phyloP scores from a whole-genome alignment of 495 filamentous ascomycete genomes.

The Aspergillus taichungensis region DNA sequence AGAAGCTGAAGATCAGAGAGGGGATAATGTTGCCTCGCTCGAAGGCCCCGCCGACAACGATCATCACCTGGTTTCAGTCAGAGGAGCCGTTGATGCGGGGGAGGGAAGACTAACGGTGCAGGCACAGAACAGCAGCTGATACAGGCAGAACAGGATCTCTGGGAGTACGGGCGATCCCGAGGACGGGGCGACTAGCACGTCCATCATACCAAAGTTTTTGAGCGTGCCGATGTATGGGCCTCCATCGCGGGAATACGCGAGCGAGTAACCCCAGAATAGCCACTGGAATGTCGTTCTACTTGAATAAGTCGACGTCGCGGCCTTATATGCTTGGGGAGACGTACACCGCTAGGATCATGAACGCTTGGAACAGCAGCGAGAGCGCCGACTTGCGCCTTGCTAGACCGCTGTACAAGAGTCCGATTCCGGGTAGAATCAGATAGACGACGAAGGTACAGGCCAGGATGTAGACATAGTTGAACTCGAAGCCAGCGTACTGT shows the following conservation, averaged over 20 bases:
- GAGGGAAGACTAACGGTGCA: slow-evolving; percentile 34
- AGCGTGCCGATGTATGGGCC: slow-evolving; percentile 47
- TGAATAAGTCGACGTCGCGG: background rate
- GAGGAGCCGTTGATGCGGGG: background rate
- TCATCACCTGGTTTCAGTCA: slow-evolving; percentile 31
- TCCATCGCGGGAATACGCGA: slow-evolving; percentile 42
- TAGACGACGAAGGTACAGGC: slow-evolving; percentile 47
- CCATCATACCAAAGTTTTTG: slow-evolving; percentile 45
- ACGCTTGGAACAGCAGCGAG: slow-evolving; percentile 48
- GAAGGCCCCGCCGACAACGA: slow-evolving; percentile 45
- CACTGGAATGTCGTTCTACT: slow-evolving; percentile 42
- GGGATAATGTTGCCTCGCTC: slow-evolving; percentile 48
- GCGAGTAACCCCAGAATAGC: slow-evolving; percentile 52
- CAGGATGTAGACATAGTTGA: slow-evolving; percentile 44
- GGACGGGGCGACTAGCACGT: slow-evolving; percentile 42
- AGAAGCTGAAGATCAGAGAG: slow-evolving; percentile 48
- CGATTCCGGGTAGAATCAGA: slow-evolving; percentile 52
- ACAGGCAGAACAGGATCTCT: slow-evolving; percentile 49
- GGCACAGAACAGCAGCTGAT: slow-evolving; percentile 50
- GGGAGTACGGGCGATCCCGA: slow-evolving; percentile 40
- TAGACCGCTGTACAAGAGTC: slow-evolving; percentile 49
- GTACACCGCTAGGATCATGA: slow-evolving; percentile 41
- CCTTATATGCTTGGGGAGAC: slow-evolving; percentile 1
- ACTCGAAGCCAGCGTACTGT: slow-evolving; percentile 40
- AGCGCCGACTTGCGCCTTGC: slow-evolving; percentile 50